These are phyloP conservation scores for Arachis monticola DNA, from an alignment of 331 rosid species.

Conservation along the genomic window DNA sequence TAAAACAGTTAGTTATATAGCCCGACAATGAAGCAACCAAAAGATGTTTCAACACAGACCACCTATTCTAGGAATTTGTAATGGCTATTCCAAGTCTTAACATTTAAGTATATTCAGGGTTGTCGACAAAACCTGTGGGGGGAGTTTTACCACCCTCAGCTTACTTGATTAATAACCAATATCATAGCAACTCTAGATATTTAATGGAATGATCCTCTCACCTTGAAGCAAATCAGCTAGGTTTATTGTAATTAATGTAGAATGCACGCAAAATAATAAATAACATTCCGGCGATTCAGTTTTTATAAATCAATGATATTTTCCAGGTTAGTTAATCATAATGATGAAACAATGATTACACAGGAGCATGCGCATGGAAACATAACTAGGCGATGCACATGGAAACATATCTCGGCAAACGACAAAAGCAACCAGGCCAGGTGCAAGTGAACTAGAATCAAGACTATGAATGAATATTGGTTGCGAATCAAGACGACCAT, in stretches of 20 bases:
- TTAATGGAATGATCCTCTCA: not conserved
- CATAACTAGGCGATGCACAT: not conserved
- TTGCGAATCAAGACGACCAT: not conserved
- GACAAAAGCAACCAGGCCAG: not conserved
- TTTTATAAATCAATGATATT: not conserved
- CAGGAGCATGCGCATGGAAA: not conserved
- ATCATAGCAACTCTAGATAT: not conserved
- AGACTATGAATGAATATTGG: not conserved
- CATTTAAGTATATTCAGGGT: not conserved
- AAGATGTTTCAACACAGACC: not conserved
- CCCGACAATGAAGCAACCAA: not conserved
- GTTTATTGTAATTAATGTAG: not conserved
- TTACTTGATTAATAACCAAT: not conserved
- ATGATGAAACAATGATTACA: not conserved
- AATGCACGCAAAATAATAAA: too few species aligned
- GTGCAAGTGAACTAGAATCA: not conserved
- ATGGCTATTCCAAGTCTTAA: not conserved
- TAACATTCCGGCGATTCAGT: too few species aligned
- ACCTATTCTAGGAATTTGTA: not conserved
- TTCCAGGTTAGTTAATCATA: not conserved
- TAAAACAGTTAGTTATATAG: constrained; percentile 23
- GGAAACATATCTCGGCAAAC: not conserved
- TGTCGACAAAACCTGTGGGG: not conserved
- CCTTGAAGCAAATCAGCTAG: not conserved
- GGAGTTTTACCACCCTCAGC: not conserved